phyloP scores from a whole-genome alignment of 495 filamentous ascomycete genomes.

The Chaetomium cochliodes region DNA sequence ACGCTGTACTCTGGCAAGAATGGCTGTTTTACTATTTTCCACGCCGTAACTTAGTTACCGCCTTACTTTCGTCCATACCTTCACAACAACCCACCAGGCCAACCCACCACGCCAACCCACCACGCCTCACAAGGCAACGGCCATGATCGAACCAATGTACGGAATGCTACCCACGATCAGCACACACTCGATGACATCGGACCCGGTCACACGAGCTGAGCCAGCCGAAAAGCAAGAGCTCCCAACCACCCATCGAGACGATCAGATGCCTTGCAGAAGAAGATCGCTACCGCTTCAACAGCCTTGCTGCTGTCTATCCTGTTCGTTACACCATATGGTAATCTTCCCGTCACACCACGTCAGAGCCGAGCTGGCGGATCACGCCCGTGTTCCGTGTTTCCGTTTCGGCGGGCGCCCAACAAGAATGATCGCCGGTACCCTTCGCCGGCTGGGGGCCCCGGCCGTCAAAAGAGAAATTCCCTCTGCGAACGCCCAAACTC shows the following conservation, averaged over 20 bases:
- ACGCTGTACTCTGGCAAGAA: too few species aligned
- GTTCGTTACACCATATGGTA: conserved; percentile 1
- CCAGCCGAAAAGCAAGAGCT: neutral
- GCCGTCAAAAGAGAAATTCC: neutral
- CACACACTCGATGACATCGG: neutral
- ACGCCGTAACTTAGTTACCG: too few species aligned
- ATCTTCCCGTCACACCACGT: neutral
- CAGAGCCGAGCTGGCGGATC: conserved; percentile 6
- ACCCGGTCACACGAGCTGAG: neutral
- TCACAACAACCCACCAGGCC: too few species aligned
- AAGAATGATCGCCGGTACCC: neutral
- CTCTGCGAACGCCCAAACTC: conserved; percentile 3
- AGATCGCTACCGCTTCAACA: neutral
- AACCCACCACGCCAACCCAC: too few species aligned
- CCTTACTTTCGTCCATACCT: too few species aligned
- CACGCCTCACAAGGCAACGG: too few species aligned
- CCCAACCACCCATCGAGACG: neutral
- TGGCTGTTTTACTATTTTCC: too few species aligned
- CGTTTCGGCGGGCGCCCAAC: neutral
- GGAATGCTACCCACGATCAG: neutral
- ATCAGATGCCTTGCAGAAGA: conserved; percentile 5
- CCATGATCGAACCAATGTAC: too few species aligned
- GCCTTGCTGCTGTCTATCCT: neutral
- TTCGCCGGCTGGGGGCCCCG: neutral
- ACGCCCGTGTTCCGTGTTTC: neutral